Evolutionary conservation across 495 filamentous ascomycete genomes (phyloP).

Genomic region (Trichoderma parareesei): DNA sequence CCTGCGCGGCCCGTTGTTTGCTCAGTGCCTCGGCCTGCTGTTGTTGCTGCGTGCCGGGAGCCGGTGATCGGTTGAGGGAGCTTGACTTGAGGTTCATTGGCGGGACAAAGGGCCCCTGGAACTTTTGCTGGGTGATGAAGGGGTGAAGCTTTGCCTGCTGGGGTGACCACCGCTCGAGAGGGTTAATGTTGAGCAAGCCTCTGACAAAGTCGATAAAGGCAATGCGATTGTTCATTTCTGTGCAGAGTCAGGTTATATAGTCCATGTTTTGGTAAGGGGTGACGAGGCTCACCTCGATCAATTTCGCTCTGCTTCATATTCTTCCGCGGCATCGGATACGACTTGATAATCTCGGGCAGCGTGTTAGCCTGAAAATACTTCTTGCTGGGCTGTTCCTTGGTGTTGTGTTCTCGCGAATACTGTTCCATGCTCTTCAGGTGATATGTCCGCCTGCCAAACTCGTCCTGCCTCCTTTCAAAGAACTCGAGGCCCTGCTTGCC

Average conservation of each 20-base stretch:
- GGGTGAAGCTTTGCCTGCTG: slow-evolving; percentile 96
- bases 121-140: slow-evolving; percentile 98
- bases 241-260: neutral
- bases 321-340: slow-evolving; percentile 96
- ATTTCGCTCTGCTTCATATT: slow-evolving; percentile 98
- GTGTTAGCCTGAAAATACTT: slow-evolving; percentile 96
- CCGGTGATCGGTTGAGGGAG: slow-evolving; percentile 73
- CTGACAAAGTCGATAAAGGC: slow-evolving; percentile 99
- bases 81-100: slow-evolving; percentile 92
- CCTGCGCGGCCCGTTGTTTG: slow-evolving; percentile 72
- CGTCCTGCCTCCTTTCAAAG: slow-evolving; percentile 86
- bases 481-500: slow-evolving; percentile 97
- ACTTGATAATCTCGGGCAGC: slow-evolving; percentile 91
- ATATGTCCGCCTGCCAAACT: slow-evolving; percentile 84
- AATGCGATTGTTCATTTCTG: slow-evolving; percentile 95
- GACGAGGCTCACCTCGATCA: slow-evolving; percentile 67
- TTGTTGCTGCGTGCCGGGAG: slow-evolving; percentile 95
- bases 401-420: slow-evolving; percentile 88
- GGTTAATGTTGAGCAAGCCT: slow-evolving; percentile 88
- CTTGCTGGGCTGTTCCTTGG: slow-evolving; percentile 98
- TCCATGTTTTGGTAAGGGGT: slow-evolving; percentile 1
- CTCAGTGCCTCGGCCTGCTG: slow-evolving; percentile 86
- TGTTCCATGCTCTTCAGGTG: slow-evolving; percentile 95
- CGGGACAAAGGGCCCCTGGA: slow-evolving; percentile 90
- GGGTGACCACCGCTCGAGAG: slow-evolving; percentile 94